Base-by-base conservation (phyloP, 2,329 filamentous ascomycete species). In the Torrubiellomyces zombiae region DNA sequence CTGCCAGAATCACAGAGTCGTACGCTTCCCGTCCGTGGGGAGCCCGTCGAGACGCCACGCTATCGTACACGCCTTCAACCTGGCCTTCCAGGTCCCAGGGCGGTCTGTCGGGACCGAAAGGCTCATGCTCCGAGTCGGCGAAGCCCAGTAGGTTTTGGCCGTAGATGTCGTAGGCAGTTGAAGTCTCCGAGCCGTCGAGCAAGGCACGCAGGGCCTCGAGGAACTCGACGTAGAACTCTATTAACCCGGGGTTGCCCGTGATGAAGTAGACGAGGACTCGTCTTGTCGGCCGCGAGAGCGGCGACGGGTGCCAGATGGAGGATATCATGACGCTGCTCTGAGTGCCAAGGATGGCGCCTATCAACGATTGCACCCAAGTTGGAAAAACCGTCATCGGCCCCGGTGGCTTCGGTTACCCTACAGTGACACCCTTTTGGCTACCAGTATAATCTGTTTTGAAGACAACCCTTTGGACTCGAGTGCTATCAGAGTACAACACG, bases 171-270 rank as follows among this genome's bases (percentile, higher is more conserved):
- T 69, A 63, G 3, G 52, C 43, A 6, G 48, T 41, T 22, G 31
- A 15, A 17, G n/a, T 16, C 32, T 58, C 53, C 5, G 45, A 47
- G 14, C 47, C 46, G 33, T 63, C 53, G 9, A 81, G 50, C 9
- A 68, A 48, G 1, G 48, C 43, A 22, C 68, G 57, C 3, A 83
- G 51, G 9, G 60, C 54, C 0, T 53, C 53, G 8, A 83, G 56
- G 46, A 82, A 86, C 18, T 65, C 58, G 29, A 51, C 53, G 48
- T 86, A 86, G 58, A 79, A 86, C 28, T 63, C 66, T 25, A 83
- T 64, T 11, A 82, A 56, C 5, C 79, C 79, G 5, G 79, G 79
- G 35, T 86, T 86, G 12, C 79, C 79, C 15, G 75, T 67, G 20
- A 86, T 60, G 47, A 80, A 75, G 53, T 71, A 82, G 36, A 85